Percentiles rank a stretch among this genome's conserved stretches.
Evolutionary conservation across 2,329 filamentous ascomycete species (phyloP).

Genomic region (Fusarium sp.): DNA sequence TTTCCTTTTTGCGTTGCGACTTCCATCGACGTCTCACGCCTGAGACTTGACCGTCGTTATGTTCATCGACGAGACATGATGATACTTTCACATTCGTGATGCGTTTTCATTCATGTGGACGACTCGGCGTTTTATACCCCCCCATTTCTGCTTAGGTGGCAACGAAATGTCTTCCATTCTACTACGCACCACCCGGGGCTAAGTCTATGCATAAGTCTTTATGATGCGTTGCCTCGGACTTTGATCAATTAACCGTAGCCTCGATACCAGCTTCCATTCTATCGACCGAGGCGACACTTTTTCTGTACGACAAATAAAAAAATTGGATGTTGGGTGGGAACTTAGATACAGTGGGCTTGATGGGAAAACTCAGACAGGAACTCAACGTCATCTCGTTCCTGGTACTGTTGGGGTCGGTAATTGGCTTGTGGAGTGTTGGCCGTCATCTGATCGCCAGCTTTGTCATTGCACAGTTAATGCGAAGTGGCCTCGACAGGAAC

Average conservation of each 20-base stretch:
- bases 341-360: conserved; percentile 15
- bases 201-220: neutral
- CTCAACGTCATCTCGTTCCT: neutral
- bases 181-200: conserved; percentile 7
- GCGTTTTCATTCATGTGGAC: conserved; percentile 36
- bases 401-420: conserved; percentile 3
- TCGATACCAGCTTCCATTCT: conserved; percentile 25
- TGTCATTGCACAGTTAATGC: neutral
- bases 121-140: conserved; percentile 41
- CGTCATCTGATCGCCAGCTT: neutral
- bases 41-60: conserved; percentile 22
- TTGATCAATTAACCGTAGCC: conserved; percentile 41
- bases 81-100: conserved; percentile 32
- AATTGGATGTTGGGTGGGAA: conserved; percentile 31
- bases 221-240: conserved; percentile 9
- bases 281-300: conserved; percentile 8
- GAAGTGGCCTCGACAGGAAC: neutral
- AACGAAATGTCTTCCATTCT: conserved; percentile 21
- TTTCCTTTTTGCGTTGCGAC: conserved; percentile 11
- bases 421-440: neutral
- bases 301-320: conserved; percentile 19
- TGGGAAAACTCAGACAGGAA: neutral
- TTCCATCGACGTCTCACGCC: conserved; percentile 16
- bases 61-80: conserved; percentile 29
- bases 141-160: conserved; percentile 32